phyloP scores from a whole-genome alignment of 441 rosid species.

The Pelargonium australe region DNA sequence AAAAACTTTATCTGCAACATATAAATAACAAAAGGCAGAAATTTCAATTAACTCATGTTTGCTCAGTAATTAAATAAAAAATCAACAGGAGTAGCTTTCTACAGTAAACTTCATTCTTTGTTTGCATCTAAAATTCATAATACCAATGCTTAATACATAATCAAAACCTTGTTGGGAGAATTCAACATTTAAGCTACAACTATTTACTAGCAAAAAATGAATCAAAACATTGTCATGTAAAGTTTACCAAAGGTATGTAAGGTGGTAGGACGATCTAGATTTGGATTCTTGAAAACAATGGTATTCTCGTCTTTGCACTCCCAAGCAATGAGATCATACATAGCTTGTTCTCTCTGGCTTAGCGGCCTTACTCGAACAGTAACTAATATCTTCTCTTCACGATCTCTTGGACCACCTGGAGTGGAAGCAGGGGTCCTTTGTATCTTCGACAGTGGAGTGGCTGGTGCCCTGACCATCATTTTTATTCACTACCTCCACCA shows the following conservation, averaged over 20 bases:
- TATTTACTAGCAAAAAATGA: neutral
- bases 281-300: slow-evolving; percentile 56
- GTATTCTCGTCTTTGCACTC: slow-evolving; percentile 64
- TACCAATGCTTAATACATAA: too few relatives aligned
- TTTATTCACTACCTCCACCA: slow-evolving; percentile 14
- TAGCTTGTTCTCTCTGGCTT: slow-evolving; percentile 71
- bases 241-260: slow-evolving; percentile 52
- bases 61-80: neutral
- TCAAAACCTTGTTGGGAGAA: slow-evolving; percentile 3
- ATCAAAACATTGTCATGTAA: neutral
- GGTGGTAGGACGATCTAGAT: slow-evolving; percentile 43
- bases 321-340: slow-evolving; percentile 92
- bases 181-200: slow-evolving; percentile 7
- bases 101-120: neutral
- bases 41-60: neutral
- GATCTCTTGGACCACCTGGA: slow-evolving; percentile 50
- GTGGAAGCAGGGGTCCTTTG: slow-evolving; percentile 47
- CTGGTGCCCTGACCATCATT: slow-evolving; percentile 56
- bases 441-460: slow-evolving; percentile 61
- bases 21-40: neutral
- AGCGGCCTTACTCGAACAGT: slow-evolving; percentile 80
- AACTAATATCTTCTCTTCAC: slow-evolving; percentile 85
- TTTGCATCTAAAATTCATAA: neutral
- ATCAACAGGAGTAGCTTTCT: neutral
- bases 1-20: slow-evolving; percentile 73